Percentiles rank a stretch among this genome's conserved stretches.
These are phyloP conservation scores for Suhomyces choctaworum DNA, from an alignment of 1,139 yeast genomes.

Conservation along the genomic window DNA sequence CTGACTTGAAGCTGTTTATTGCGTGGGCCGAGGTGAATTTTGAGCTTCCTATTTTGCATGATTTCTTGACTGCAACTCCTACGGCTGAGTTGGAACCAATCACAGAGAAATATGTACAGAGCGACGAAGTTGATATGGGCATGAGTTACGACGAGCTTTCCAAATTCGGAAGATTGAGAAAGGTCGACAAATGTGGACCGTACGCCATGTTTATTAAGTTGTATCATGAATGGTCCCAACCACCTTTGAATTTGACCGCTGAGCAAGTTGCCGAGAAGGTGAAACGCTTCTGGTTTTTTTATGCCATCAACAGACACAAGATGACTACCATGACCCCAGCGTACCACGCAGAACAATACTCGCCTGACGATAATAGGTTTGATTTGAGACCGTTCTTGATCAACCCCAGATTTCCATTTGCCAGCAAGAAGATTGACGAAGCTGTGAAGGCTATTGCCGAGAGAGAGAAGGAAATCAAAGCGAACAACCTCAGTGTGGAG, in stretches of 20 bases:
- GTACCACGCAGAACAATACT: constrained; percentile 95
- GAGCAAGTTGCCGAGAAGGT: constrained; percentile 89
- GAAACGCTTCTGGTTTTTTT: constrained; percentile 85
- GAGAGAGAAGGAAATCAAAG: constrained; percentile 30
- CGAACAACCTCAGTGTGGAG: constrained; percentile 18
- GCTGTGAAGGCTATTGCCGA: constrained; percentile 57
- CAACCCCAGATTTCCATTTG: constrained; percentile 89
- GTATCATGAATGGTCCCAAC: constrained; percentile 89
- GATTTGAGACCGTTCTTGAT: constrained; percentile 93
- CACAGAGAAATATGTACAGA: constrained; percentile 86
- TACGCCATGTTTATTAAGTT: constrained; percentile 88
- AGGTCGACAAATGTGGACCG: constrained; percentile 94
- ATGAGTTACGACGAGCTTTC: constrained; percentile 94
- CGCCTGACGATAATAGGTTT: constrained; percentile 96
- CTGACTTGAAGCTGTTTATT: constrained; percentile 84
- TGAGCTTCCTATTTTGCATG: constrained; percentile 71
- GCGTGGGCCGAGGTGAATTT: constrained; percentile 71
- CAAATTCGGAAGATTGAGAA: constrained; percentile 86
- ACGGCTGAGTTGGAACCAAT: constrained; percentile 98
- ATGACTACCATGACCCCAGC: constrained; percentile 96
- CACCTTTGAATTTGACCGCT: constrained; percentile 63
- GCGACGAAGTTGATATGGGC: constrained; percentile 98
- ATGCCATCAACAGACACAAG: constrained; percentile 93
- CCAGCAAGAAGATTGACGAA: constrained; percentile 81
- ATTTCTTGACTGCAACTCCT: constrained; percentile 87